Base-by-base conservation (phyloP, 495 filamentous ascomycete species). In the Trichoderma virens region DNA sequence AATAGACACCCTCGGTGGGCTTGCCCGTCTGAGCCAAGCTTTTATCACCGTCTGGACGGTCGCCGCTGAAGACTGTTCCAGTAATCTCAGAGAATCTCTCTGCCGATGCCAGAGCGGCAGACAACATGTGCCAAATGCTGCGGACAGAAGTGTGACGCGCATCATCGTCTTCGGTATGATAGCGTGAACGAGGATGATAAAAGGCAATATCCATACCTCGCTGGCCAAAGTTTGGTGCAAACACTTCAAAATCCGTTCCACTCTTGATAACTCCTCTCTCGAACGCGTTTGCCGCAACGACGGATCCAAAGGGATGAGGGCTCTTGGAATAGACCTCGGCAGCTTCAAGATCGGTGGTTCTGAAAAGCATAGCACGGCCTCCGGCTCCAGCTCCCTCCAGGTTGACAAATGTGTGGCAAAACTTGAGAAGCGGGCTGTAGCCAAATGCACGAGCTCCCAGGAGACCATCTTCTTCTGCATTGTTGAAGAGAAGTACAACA, bases 331-430 rank as follows among this genome's bases (percentile, higher is more conserved):
- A 98, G 27, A 86, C 86, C 60, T 78, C 82, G 0, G 92, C 94
- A 35, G 97, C 90, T 77, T 98, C 90, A 6, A 85, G 83, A 73
- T 98, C 93, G 0, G 91, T 92, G 60, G 85, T 88, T 38, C 94
- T 83, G 74, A 98, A 97, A 9, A 97, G 73, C 6, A 85, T 89
- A 9, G 94, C 93, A 59, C 92, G 85, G 8, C 94, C 93, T 20
- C 94, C 94, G 38, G 93, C 94, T 56, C 94, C 94, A 43, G 94
- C 93, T 14, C 94, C 94, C 75, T 98, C 94, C 38, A 98, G 82
- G 68, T 98, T 98, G 32, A 98, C 75, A 72, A 98, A 98, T 0
- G 90, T 89, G 69, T 92, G 88, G 34, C 88, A 80, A 68, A 92
- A 88, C 28, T 80, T 82, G 1, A 88, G 82, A 64, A 97, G 79